Percentiles rank a stretch among this genome's conserved stretches.
Conservation (phyloP, 2,329 filamentous ascomycete species). For the Penicillium glabrum region DNA sequence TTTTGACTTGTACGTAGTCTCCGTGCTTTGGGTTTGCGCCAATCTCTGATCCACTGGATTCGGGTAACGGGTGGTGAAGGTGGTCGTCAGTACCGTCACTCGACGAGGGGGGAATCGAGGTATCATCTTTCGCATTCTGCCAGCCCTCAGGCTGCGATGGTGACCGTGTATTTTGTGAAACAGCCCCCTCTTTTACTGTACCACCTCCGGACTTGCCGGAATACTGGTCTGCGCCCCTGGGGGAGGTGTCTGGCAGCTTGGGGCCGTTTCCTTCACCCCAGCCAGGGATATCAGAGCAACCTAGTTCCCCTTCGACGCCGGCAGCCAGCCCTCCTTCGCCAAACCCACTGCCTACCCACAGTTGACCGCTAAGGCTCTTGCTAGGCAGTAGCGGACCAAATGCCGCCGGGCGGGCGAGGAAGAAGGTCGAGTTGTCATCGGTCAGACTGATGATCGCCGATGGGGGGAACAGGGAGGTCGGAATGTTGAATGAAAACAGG, state of each 20-base stretch:
- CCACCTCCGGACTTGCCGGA: constrained; percentile 24
- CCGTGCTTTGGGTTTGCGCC: constrained; percentile 35
- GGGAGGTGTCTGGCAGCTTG: constrained; percentile 25
- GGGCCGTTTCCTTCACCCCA: constrained; percentile 67
- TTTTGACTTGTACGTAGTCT: constrained; percentile 33
- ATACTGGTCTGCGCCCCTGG: constrained; percentile 20
- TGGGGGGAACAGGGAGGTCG: constrained; percentile 88
- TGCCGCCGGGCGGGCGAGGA: constrained; percentile 86
- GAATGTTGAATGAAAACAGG: constrained; percentile 69
- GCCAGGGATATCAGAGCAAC: constrained; percentile 90
- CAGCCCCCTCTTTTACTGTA: constrained; percentile 20
- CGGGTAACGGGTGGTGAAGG: constrained; percentile 61
- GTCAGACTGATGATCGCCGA: constrained; percentile 95
- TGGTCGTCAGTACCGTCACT: constrained; percentile 85
- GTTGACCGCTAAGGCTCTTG: constrained; percentile 77
- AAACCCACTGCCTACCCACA: constrained; percentile 94
- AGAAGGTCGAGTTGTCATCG: constrained; percentile 97
- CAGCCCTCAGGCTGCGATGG: constrained; percentile 24
- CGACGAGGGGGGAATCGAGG: constrained; percentile 28
- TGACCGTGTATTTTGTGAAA: constrained; percentile 20
- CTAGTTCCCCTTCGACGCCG: constrained; percentile 75
- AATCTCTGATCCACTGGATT: constrained; percentile 40
- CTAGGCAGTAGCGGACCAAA: constrained; percentile 79
- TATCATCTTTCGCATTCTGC: constrained; percentile 19
- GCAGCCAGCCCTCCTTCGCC: constrained; percentile 62